Conservation (phyloP, 805 yeast species). For the Kluyveromyces dobzhanskii region DNA sequence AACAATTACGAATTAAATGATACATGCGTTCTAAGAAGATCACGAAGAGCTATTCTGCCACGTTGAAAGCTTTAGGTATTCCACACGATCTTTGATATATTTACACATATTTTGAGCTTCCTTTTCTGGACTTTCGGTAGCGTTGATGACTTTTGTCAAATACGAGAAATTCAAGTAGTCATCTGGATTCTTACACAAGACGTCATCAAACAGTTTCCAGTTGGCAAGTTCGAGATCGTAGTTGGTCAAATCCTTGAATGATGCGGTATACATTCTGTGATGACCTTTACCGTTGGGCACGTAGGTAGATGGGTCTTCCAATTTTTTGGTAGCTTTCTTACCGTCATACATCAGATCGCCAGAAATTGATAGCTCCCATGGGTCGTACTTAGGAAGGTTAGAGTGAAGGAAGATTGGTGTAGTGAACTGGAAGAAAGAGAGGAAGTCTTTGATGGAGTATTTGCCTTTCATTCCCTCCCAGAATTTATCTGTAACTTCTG, state of each 20-base stretch:
- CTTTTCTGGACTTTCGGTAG: constrained; percentile 8
- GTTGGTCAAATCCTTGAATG: constrained; percentile 11
- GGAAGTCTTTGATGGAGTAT: constrained; percentile 4
- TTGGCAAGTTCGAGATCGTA: constrained; percentile 24
- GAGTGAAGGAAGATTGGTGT: constrained; percentile 32
- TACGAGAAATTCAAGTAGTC: constrained; percentile 16
- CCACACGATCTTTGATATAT: constrained; percentile 16
- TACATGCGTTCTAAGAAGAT: too few species aligned
- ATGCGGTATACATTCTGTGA: constrained; percentile 14
- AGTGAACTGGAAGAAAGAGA: constrained; percentile 7
- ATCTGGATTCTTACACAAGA: constrained; percentile 13
- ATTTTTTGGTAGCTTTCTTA: constrained; percentile 8
- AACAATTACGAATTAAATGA: too few species aligned
- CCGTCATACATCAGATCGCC: constrained; percentile 19
- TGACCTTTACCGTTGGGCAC: constrained; percentile 8
- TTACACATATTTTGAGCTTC: constrained; percentile 17
- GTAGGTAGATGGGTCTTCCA: constrained; percentile 2
- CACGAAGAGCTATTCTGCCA: constrained; percentile 8
- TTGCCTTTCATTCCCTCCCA: constrained; percentile 2
- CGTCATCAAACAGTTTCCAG: constrained; percentile 16
- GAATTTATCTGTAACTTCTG: constrained; percentile 4
- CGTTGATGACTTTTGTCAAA: constrained; percentile 10
- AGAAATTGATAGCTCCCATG: constrained; percentile 18
- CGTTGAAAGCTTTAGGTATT: constrained; percentile 10
- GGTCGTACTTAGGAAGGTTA: constrained; percentile 34